These are phyloP conservation scores for Biscogniauxia sp. DNA, from an alignment of 2,329 filamentous ascomycete species.

Conservation along the genomic window DNA sequence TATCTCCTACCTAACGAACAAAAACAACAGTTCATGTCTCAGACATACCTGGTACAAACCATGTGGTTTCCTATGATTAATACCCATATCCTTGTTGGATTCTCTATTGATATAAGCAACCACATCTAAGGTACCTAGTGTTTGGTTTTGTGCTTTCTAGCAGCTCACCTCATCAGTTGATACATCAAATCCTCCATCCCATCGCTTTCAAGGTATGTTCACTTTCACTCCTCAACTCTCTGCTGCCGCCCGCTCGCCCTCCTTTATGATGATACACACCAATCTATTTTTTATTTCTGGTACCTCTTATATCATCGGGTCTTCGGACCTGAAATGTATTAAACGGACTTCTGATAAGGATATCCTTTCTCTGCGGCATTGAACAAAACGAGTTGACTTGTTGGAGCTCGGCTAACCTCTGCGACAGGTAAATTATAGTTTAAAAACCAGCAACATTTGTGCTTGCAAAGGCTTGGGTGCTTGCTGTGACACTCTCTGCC, in stretches of 20 bases:
- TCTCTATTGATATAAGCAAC: too few species aligned
- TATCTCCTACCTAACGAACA: too few species aligned
- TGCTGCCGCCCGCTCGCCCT: slow-evolving; percentile 8
- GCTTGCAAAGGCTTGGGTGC: background rate
- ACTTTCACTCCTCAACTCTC: slow-evolving; percentile 10
- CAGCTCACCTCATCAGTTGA: too few species aligned
- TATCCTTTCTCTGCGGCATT: background rate
- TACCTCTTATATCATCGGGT: slow-evolving; percentile 92
- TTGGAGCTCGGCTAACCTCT: slow-evolving; percentile 1
- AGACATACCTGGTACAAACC: too few species aligned
- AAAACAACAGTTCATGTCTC: too few species aligned
- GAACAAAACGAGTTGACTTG: background rate
- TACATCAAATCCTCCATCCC: slow-evolving; percentile 2
- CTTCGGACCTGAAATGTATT: slow-evolving; percentile 69
- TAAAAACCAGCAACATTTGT: background rate
- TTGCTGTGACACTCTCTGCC: background rate
- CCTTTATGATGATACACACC: slow-evolving; percentile 69
- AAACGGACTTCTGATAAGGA: slow-evolving; percentile 75
- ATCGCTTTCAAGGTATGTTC: slow-evolving; percentile 35
- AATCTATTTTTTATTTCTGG: slow-evolving; percentile 72
- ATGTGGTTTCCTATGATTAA: too few species aligned
- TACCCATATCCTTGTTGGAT: too few species aligned
- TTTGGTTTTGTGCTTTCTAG: too few species aligned
- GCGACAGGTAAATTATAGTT: background rate
- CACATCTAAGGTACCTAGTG: too few species aligned